phyloP scores from a whole-genome alignment of 2,329 filamentous ascomycete species.

The Phialophora verrucosa region DNA sequence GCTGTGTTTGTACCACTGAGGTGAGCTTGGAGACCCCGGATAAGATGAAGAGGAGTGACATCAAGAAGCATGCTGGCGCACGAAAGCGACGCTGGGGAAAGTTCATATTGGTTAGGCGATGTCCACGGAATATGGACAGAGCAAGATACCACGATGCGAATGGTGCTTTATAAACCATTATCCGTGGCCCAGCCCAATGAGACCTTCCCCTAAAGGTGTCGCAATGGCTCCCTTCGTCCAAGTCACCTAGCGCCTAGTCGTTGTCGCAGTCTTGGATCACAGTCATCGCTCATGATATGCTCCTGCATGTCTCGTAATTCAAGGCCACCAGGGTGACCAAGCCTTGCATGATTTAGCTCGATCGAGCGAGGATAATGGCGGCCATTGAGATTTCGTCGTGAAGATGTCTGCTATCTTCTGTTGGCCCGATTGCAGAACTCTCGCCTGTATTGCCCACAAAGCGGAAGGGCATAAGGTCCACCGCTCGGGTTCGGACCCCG shows the following conservation, averaged over 20 bases:
- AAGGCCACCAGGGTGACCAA: constrained; percentile 4
- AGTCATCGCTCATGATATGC: not conserved
- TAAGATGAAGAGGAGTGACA: constrained; percentile 10
- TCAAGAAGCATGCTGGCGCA: constrained; percentile 10
- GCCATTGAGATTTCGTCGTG: not conserved
- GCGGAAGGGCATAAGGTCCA: not conserved
- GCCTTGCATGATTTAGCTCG: not conserved
- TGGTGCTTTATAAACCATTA: not conserved
- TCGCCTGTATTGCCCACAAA: too few relatives aligned
- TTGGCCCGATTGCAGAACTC: not conserved
- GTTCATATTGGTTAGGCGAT: not conserved
- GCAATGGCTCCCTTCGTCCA: not conserved
- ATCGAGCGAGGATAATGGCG: not conserved
- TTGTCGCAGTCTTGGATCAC: not conserved
- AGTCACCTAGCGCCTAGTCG: not conserved
- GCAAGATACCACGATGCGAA: not conserved
- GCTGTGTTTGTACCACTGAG: constrained; percentile 4
- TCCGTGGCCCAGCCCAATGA: not conserved
- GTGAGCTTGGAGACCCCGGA: constrained; percentile 14
- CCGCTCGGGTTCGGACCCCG: constrained; percentile 1
- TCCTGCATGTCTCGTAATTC: not conserved
- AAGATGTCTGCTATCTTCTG: not conserved
- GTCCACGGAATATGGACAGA: not conserved
- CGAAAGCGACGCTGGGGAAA: not conserved
- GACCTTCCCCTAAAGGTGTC: not conserved